These are phyloP conservation scores for Lentinus tigrinus DNA, from an alignment of 768 basidiomycete genomes.

Conservation along the genomic window DNA sequence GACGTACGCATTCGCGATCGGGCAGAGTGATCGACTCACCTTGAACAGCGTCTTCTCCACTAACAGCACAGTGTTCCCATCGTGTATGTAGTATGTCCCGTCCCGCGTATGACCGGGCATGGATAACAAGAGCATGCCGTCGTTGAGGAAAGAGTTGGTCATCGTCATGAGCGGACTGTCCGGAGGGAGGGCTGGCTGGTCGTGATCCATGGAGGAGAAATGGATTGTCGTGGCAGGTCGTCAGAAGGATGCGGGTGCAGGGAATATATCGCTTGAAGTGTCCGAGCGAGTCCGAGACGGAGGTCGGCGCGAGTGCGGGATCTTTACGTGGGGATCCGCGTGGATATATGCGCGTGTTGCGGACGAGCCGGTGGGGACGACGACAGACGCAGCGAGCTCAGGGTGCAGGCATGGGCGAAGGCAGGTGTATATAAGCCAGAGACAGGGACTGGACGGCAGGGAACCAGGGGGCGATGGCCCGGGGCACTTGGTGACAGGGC, in stretches of 20 bases:
- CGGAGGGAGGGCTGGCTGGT: constrained; percentile 23
- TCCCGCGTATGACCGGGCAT: constrained; percentile 32
- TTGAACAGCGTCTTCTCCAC: constrained; percentile 70
- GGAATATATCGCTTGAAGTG: background rate
- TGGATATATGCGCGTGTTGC: background rate
- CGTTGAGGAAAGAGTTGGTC: constrained; percentile 29
- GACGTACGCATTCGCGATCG: too few relatives aligned
- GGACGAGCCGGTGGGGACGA: too few relatives aligned
- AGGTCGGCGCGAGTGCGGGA: too few relatives aligned
- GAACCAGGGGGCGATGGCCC: too few relatives aligned
- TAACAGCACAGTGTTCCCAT: constrained; percentile 67
- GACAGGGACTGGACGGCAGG: too few relatives aligned
- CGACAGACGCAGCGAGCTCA: too few relatives aligned
- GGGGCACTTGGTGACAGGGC: too few relatives aligned
- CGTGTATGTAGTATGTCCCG: constrained; percentile 56
- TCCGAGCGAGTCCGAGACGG: background rate
- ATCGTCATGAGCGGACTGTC: constrained; percentile 34
- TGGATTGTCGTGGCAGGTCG: constrained; percentile 1
- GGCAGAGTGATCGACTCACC: constrained; percentile 31
- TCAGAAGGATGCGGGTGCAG: background rate
- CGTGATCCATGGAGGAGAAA: constrained; percentile 22
- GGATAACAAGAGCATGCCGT: constrained; percentile 30
- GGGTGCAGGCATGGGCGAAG: too few relatives aligned
- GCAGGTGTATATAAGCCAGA: too few relatives aligned
- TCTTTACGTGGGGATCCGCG: background rate